Evolutionary conservation across 129 eudicot genomes (phyloP).

Genomic region (Arctium lappa): DNA sequence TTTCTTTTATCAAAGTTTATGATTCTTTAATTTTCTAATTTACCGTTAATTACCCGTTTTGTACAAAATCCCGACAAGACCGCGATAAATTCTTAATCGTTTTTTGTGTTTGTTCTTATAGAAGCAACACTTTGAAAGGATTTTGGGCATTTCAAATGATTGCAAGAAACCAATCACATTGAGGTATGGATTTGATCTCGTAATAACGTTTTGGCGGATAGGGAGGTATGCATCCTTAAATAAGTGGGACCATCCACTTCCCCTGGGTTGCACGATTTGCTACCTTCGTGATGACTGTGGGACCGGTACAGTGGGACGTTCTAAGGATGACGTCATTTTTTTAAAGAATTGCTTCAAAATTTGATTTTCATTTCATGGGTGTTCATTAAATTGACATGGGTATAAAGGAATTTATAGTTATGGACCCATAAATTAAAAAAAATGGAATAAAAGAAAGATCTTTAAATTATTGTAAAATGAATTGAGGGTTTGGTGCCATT

Average conservation of each 20-base stretch:
- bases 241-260: not conserved
- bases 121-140: slow-evolving; percentile 23
- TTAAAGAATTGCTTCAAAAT: not conserved
- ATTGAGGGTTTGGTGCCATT: slow-evolving; percentile 38
- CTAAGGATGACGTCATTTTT: not conserved
- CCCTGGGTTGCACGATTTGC: not conserved
- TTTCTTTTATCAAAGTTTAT: not conserved
- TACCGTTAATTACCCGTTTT: not conserved
- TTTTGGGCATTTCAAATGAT: slow-evolving; percentile 19
- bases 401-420: slow-evolving; percentile 4
- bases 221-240: not conserved
- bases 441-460: not conserved
- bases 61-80: not conserved
- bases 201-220: slow-evolving; percentile 1
- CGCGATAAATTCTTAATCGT: not conserved
- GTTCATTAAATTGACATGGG: not conserved
- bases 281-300: not conserved
- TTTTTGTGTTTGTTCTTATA: slow-evolving; percentile 17
- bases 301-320: not conserved
- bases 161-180: slow-evolving; percentile 29
- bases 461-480: slow-evolving; percentile 1
- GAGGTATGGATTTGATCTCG: slow-evolving; percentile 38
- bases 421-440: slow-evolving; percentile 21
- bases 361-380: slow-evolving; percentile 18
- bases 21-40: not conserved